Evolutionary conservation across 305 asterid genomes (phyloP).

Genomic region (Solanum chacoense): DNA sequence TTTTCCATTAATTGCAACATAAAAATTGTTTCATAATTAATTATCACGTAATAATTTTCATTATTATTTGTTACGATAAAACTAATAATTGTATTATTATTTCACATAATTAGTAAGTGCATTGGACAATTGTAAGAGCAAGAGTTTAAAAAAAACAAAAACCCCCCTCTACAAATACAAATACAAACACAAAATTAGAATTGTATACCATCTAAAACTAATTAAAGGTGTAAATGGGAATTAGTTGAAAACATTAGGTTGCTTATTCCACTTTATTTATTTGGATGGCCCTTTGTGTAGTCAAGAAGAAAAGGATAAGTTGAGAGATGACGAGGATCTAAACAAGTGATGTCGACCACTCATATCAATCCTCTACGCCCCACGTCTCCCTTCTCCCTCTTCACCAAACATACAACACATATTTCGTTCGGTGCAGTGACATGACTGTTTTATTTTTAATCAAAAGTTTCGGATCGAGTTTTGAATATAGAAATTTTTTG

Average conservation of each 20-base stretch:
- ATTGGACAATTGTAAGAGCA: not conserved
- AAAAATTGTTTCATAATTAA: not conserved
- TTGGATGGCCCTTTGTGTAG: not conserved
- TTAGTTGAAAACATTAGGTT: not conserved
- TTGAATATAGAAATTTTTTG: no score
- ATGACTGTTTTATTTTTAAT: no score
- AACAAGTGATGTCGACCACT: constrained; percentile 32
- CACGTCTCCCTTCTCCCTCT: constrained; percentile 1
- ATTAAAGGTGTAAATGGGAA: not conserved
- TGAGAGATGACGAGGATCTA: constrained; percentile 28
- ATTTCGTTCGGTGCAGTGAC: no score
- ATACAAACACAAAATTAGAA: not conserved
- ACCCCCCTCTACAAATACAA: not conserved
- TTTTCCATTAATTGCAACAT: not conserved
- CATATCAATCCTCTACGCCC: constrained; percentile 30
- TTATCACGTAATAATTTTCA: not conserved
- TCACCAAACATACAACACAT: not conserved
- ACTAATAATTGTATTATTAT: not conserved
- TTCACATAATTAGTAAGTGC: not conserved
- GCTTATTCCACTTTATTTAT: not conserved
- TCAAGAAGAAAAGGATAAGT: constrained; percentile 16
- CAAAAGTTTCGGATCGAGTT: no score
- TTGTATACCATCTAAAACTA: not conserved
- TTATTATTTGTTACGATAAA: not conserved
- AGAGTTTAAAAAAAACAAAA: not conserved